Evolutionary conservation across 2,329 filamentous ascomycete species (phyloP), one percentile per base, ranked within the genome.

Genomic region (Venturiaceae sp.): DNA sequence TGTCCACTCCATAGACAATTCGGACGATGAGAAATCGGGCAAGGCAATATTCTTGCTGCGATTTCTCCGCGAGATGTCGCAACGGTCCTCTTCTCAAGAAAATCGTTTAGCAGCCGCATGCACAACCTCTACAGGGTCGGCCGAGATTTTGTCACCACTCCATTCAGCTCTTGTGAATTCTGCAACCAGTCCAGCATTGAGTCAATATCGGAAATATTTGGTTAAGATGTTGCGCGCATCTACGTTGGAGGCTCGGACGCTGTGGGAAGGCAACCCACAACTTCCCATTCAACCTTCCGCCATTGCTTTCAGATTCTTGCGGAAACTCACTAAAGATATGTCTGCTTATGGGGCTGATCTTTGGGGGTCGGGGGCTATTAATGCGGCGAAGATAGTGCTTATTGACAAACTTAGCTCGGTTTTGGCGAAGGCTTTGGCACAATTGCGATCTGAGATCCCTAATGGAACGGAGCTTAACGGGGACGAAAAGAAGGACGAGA

Each of bases 241-340:
- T 58, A 73, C 66, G 30, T 78, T 88, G 0, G 77, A 80, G 2
- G 84, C 86, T 6, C 79, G 84, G 55, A 78, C 82, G 0, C 75
- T 96, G 0, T 96, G 92, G 92, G 90, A 95, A 68, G 88, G 88
- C 0, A 77, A 82, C 37, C 88, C 88, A 0, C 77, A 83, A 28
- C 69, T 96, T 44, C 92, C 92, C 0, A 79, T 84, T 5, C 89
- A 94, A 66, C 90, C 90, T 1, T 92, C 90, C 0, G 85, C 89
- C 0, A 78, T 80, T 21, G 76, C 84, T 0, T 95, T 95, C 67
- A 82, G 80, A 60, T 85, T 95, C 58, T 67, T 96, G 53, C 82
- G 83, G 26, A 77, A 77, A 47, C 67, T 95, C 30, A 81, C 83
- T 4, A 73, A 75, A 52, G 76, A 79, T 5, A 95, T 96, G 90